A percentile compares a stretch with the other conserved stretches of the same genome.
phyloP scores from a whole-genome alignment of 2,329 filamentous ascomycete species.

The Tolypocladium tropicale region DNA sequence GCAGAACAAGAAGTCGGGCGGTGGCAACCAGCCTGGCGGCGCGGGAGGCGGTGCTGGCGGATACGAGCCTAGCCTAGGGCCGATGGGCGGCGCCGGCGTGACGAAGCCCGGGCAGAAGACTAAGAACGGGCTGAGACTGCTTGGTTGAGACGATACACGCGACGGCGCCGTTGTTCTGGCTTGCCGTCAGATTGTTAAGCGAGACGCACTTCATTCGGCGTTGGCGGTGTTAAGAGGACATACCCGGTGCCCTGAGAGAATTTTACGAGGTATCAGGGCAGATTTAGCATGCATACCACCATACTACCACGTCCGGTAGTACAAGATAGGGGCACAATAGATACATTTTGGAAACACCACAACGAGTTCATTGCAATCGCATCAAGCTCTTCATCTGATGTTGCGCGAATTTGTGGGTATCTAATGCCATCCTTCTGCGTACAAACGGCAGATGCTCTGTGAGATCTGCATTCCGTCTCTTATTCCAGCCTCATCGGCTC shows the following conservation, averaged over 20 bases:
- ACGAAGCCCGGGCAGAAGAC: slow-evolving; percentile 56
- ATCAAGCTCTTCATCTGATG: neutral
- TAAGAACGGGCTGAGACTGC: slow-evolving; percentile 52
- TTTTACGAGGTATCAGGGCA: neutral
- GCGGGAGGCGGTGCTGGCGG: slow-evolving; percentile 17
- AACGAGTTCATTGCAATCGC: neutral
- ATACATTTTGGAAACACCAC: neutral
- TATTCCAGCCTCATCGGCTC: neutral
- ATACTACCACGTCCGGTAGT: too few relatives aligned
- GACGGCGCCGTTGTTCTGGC: neutral
- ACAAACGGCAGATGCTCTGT: neutral
- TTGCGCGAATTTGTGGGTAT: neutral
- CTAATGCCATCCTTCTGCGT: neutral
- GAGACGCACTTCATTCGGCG: neutral
- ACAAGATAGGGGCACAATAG: neutral
- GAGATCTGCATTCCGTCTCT: neutral
- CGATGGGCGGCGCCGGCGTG: slow-evolving; percentile 39
- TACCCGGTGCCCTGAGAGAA: neutral
- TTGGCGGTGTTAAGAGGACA: neutral
- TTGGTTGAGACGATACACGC: slow-evolving; percentile 32
- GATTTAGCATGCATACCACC: neutral
- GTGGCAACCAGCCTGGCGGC: slow-evolving; percentile 10
- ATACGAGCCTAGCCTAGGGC: slow-evolving; percentile 42
- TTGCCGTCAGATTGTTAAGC: neutral
- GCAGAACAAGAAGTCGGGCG: slow-evolving; percentile 19